Evolutionary conservation across 2,329 filamentous ascomycete genomes (phyloP).

Genomic region (Colletotrichum truncatum): DNA sequence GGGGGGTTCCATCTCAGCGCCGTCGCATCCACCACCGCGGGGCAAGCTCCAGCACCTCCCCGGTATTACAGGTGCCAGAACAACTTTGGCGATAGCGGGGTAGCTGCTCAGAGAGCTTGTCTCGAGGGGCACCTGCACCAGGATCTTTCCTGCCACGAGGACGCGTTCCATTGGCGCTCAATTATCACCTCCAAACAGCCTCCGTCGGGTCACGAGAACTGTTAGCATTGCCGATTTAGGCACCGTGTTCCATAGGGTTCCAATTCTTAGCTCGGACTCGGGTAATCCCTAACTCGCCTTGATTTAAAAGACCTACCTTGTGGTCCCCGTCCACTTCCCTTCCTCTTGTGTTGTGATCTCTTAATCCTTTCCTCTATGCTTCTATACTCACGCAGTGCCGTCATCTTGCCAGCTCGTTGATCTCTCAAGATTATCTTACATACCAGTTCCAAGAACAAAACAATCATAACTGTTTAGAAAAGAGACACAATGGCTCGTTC

Average conservation of each 20-base stretch:
- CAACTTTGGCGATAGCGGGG: slow-evolving; percentile 18
- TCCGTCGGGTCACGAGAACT: slow-evolving; percentile 18
- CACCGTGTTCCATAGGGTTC: not conserved
- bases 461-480: not conserved
- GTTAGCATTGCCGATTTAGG: slow-evolving; percentile 2
- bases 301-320: slow-evolving; percentile 3
- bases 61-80: not conserved
- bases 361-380: not conserved
- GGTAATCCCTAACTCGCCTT: not conserved
- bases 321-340: not conserved
- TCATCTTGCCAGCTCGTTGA: not conserved
- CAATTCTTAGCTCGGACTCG: not conserved
- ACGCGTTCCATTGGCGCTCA: slow-evolving; percentile 13
- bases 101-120: slow-evolving; percentile 12
- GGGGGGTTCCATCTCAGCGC: slow-evolving; percentile 11
- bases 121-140: not conserved
- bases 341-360: not conserved
- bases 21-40: slow-evolving; percentile 10
- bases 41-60: slow-evolving; percentile 19
- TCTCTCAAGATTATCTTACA: not conserved
- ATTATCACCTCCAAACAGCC: slow-evolving; percentile 9
- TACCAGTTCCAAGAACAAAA: not conserved
- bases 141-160: slow-evolving; percentile 9
- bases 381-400: not conserved
- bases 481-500: slow-evolving; percentile 45